Conservation (phyloP, 306 rosid genomes). For the Oxytropis ochrocephala region DNA sequence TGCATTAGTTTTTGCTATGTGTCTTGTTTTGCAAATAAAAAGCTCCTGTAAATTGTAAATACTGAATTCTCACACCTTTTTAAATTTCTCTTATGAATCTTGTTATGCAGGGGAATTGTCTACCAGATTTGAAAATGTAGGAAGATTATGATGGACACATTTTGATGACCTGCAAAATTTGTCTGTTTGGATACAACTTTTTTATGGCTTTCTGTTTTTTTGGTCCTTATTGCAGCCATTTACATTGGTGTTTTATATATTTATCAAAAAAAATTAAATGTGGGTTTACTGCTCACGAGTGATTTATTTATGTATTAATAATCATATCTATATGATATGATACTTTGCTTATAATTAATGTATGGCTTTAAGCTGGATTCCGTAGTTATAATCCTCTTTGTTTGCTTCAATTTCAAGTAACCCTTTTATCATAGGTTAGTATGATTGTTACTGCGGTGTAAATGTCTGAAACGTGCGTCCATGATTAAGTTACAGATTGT, state of each 20-base stretch:
- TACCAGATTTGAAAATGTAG: constrained; percentile 17
- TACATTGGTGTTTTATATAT: constrained; percentile 6
- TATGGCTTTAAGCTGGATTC: constrained; percentile 24
- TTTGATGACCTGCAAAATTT: constrained; percentile 22
- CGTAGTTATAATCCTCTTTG: not conserved
- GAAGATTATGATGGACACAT: constrained; percentile 28
- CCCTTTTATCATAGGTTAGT: no score
- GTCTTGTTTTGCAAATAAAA: no score
- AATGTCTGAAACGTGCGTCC: no score
- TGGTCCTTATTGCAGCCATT: constrained; percentile 23
- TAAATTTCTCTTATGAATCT: not conserved
- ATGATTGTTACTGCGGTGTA: no score
- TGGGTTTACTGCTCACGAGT: constrained; percentile 18
- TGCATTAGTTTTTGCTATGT: no score
- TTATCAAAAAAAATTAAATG: not conserved
- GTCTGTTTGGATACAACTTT: constrained; percentile 29
- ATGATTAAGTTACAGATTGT: no score
- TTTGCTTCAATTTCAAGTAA: constrained; percentile 2
- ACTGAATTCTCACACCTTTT: not conserved
- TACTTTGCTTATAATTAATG: constrained; percentile 16
- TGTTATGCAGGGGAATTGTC: constrained; percentile 32
- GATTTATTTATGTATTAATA: constrained; percentile 3
- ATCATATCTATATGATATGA: not conserved
- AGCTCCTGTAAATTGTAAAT: not conserved
- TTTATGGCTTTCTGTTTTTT: constrained; percentile 12